phyloP scores from a whole-genome alignment of 2,329 filamentous ascomycete genomes.

The Helicocarpus griseus region DNA sequence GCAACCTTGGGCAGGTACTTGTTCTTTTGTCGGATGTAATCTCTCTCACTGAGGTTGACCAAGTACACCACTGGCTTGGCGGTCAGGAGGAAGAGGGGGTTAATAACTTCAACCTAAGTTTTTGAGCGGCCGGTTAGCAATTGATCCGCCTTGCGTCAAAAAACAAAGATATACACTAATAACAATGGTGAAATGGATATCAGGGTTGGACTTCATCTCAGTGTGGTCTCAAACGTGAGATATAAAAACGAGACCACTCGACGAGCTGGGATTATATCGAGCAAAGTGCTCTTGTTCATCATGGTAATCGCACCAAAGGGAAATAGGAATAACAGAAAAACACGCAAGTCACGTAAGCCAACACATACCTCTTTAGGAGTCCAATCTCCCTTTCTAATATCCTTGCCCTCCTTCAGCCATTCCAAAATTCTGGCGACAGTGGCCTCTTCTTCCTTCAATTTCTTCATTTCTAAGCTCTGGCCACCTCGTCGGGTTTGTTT shows the following conservation, averaged over 20 bases:
- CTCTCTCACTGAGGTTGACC: conserved; percentile 92
- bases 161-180: conserved; percentile 10
- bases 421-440: conserved; percentile 83
- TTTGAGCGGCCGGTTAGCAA: conserved; percentile 9
- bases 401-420: conserved; percentile 78
- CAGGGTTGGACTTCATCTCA: conserved; percentile 81
- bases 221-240: conserved; percentile 63
- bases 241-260: conserved; percentile 68
- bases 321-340: conserved; percentile 14
- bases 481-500: conserved; percentile 94
- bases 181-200: conserved; percentile 26
- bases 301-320: conserved; percentile 41
- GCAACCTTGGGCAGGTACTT: conserved; percentile 92
- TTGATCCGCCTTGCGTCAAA: conserved; percentile 5
- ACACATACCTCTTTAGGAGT: conserved; percentile 75
- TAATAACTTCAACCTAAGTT: conserved; percentile 85
- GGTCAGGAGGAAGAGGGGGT: conserved; percentile 86
- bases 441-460: conserved; percentile 86
- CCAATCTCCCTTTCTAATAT: conserved; percentile 88
- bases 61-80: conserved; percentile 97
- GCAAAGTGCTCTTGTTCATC: conserved; percentile 98
- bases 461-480: conserved; percentile 96
- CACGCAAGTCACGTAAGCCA: conserved; percentile 13
- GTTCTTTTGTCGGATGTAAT: conserved; percentile 98
- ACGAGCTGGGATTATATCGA: conserved; percentile 99